These are phyloP conservation scores for Phytophthora nicotianae DNA, from an alignment of 352 stramenopile genomes.

Conservation along the genomic window DNA sequence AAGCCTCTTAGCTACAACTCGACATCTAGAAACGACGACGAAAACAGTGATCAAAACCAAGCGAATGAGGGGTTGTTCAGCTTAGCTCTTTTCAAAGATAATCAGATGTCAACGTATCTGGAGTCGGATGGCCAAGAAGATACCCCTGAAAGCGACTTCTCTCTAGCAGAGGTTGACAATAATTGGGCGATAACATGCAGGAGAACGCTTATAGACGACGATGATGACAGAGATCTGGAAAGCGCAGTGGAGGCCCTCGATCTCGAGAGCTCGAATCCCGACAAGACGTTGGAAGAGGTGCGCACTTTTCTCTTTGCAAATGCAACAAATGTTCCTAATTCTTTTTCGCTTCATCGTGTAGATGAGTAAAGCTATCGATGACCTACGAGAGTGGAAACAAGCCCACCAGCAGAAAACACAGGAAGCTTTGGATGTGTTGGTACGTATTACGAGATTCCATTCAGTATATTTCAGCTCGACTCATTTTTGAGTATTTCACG, in stretches of 20 bases:
- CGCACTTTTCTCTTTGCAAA: background rate
- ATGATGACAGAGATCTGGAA: slow-evolving; percentile 48
- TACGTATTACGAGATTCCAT: slow-evolving; percentile 16
- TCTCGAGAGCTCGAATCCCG: slow-evolving; percentile 31
- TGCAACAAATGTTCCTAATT: background rate
- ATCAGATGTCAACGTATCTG: background rate
- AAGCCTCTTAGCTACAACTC: slow-evolving; percentile 1
- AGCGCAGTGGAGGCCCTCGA: slow-evolving; percentile 42
- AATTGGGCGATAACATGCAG: slow-evolving; percentile 6
- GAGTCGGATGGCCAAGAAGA: slow-evolving; percentile 4
- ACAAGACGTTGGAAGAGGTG: slow-evolving; percentile 54
- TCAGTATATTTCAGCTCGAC: background rate
- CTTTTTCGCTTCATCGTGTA: slow-evolving; percentile 6
- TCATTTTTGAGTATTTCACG: background rate
- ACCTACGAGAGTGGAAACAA: slow-evolving; percentile 47
- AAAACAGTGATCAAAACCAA: slow-evolving; percentile 10
- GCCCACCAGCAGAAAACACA: slow-evolving; percentile 33
- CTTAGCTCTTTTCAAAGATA: background rate
- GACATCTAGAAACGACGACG: background rate
- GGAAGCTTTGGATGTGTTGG: slow-evolving; percentile 34
- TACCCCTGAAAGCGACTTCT: slow-evolving; percentile 15
- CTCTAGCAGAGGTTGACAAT: slow-evolving; percentile 15
- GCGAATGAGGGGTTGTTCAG: background rate
- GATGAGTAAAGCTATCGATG: slow-evolving; percentile 55
- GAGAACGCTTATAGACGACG: slow-evolving; percentile 31